Evolutionary conservation across 2,329 filamentous ascomycete genomes (phyloP).

Genomic region (Calonectria crousiana): DNA sequence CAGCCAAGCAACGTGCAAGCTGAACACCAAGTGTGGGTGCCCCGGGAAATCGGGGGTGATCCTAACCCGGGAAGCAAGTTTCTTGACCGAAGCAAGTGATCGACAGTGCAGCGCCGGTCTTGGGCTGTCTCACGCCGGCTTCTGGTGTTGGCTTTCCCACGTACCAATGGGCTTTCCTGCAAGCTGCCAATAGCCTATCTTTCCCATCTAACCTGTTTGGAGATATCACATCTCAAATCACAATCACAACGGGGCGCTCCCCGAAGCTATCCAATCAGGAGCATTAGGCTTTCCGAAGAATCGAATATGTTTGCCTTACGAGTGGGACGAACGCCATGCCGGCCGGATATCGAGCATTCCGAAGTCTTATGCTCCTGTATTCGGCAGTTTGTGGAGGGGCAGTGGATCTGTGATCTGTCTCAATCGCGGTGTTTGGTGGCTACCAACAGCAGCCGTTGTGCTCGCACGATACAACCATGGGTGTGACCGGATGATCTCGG

Average conservation of each 20-base stretch:
- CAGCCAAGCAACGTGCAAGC: background rate
- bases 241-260: background rate
- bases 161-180: background rate
- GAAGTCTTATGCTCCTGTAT: background rate
- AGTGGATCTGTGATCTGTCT: background rate
- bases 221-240: background rate
- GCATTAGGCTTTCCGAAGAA: background rate
- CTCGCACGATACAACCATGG: background rate
- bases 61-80: background rate
- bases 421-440: background rate
- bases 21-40: background rate
- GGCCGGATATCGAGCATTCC: background rate
- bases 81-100: background rate
- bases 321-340: background rate
- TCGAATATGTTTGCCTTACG: background rate
- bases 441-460: background rate
- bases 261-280: background rate
- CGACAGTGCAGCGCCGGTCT: background rate
- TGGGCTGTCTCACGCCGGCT: background rate
- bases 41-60: background rate
- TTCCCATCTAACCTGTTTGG: background rate
- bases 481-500: background rate
- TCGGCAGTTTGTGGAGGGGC: background rate
- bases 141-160: background rate
- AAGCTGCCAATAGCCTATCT: background rate